phyloP scores from a whole-genome alignment of 805 yeast genomes.

The Nematodospora valgi region DNA sequence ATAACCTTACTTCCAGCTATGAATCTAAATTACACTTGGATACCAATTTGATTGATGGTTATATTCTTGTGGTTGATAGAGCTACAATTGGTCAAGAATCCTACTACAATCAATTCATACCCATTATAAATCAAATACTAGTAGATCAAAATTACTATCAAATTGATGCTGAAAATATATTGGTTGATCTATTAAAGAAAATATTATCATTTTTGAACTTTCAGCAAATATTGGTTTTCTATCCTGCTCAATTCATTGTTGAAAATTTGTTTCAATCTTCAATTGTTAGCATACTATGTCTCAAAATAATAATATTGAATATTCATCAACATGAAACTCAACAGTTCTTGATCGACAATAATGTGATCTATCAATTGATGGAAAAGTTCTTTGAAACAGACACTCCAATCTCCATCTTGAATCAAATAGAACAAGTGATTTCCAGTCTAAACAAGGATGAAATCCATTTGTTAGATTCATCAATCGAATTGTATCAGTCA shows the following conservation, averaged over 20 bases:
- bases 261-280: conserved; percentile 7
- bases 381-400: conserved; percentile 4
- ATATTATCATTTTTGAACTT: conserved; percentile 11
- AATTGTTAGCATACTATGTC: conserved; percentile 7
- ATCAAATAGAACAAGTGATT: conserved; percentile 12
- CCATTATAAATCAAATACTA: conserved; percentile 13
- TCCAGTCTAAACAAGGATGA: background rate
- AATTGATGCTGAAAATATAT: conserved; percentile 13
- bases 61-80: conserved; percentile 1
- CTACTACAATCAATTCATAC: background rate
- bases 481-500: conserved; percentile 7
- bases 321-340: conserved; percentile 5
- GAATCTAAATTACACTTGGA: conserved; percentile 2
- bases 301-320: conserved; percentile 9
- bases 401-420: conserved; percentile 7
- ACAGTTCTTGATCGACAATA: conserved; percentile 7
- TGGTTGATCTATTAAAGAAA: conserved; percentile 14
- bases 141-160: conserved; percentile 9
- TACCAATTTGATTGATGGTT: conserved; percentile 5
- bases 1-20: conserved; percentile 2
- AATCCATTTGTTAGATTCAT: background rate
- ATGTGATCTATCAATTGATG: conserved; percentile 2
- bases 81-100: background rate
- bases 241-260: conserved; percentile 15
- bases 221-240: conserved; percentile 13